These are phyloP conservation scores for Cyclotella choctawhatcheeana DNA, from an alignment of 108 stramenopile genomes.

Conservation along the genomic window DNA sequence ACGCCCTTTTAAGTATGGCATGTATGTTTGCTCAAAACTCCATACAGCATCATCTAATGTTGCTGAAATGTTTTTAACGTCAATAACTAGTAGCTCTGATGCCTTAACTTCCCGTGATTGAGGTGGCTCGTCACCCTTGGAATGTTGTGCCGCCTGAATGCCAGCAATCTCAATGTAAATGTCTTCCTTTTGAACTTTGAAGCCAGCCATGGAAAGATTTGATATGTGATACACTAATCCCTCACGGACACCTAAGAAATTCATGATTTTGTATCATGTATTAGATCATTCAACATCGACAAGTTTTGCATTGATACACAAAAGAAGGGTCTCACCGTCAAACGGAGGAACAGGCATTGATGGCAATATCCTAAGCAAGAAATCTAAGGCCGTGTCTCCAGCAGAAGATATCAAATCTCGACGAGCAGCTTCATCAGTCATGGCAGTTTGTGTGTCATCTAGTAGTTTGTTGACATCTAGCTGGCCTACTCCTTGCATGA, in stretches of 20 bases:
- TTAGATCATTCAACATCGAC: too few species aligned
- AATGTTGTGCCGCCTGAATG: conserved; percentile 72
- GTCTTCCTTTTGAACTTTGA: conserved; percentile 88
- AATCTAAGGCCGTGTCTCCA: conserved; percentile 87
- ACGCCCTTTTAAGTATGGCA: conserved; percentile 88
- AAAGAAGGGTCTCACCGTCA: conserved; percentile 87
- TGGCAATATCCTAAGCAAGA: conserved; percentile 80
- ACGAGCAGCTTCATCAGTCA: conserved; percentile 81
- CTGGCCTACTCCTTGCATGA: conserved; percentile 78
- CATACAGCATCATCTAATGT: conserved; percentile 81
- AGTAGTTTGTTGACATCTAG: conserved; percentile 81
- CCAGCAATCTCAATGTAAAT: conserved; percentile 88
- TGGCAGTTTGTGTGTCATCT: conserved; percentile 74
- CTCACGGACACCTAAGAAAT: too few species aligned
- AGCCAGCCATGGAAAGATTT: conserved; percentile 88
- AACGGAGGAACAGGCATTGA: conserved; percentile 90
- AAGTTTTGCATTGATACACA: too few species aligned
- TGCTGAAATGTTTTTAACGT: conserved; percentile 84
- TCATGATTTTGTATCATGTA: too few species aligned
- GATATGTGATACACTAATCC: conserved; percentile 85
- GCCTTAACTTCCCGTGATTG: conserved; percentile 58
- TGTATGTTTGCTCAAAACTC: conserved; percentile 92
- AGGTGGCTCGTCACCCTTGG: neutral
- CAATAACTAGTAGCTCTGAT: conserved; percentile 84
- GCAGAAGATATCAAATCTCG: conserved; percentile 80